These are phyloP conservation scores for Neophaeococcomyces mojaviensis DNA, from an alignment of 2,329 filamentous ascomycete species.

Conservation along the genomic window DNA sequence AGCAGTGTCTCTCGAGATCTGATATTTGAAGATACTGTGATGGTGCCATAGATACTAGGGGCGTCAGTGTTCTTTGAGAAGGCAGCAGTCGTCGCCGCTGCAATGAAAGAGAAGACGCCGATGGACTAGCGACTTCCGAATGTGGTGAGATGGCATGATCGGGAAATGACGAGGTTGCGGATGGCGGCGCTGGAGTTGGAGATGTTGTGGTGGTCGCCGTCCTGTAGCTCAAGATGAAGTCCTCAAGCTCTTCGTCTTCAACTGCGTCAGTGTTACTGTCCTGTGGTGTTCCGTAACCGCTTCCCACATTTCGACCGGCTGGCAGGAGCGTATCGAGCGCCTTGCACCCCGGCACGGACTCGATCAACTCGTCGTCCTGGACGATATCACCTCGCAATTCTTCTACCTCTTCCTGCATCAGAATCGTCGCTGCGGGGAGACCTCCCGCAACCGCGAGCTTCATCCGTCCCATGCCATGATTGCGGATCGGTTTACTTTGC, in stretches of 20 bases:
- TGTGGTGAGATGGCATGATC: no score
- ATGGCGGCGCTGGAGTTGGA: not conserved
- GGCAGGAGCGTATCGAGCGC: no score
- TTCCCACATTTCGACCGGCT: not conserved
- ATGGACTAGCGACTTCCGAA: no score
- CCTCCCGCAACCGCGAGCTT: no score
- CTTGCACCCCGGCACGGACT: no score
- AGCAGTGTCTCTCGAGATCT: slow-evolving; percentile 24
- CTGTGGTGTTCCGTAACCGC: not conserved
- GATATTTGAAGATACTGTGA: slow-evolving; percentile 21
- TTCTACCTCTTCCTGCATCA: no score
- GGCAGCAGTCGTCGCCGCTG: slow-evolving; percentile 19
- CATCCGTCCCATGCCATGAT: no score
- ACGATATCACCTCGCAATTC: no score
- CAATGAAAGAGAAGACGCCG: not conserved
- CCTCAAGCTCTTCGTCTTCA: slow-evolving; percentile 1
- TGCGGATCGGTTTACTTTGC: no score
- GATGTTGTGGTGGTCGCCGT: not conserved
- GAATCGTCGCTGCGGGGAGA: no score
- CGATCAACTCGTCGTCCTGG: no score
- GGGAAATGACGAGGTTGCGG: no score
- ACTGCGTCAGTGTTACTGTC: not conserved
- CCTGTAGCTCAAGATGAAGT: not conserved
- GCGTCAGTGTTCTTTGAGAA: slow-evolving; percentile 14
- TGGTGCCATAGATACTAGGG: slow-evolving; percentile 22